Evolutionary conservation across 2,329 filamentous ascomycete genomes (phyloP).

Genomic region (Aspergillus neotritici): DNA sequence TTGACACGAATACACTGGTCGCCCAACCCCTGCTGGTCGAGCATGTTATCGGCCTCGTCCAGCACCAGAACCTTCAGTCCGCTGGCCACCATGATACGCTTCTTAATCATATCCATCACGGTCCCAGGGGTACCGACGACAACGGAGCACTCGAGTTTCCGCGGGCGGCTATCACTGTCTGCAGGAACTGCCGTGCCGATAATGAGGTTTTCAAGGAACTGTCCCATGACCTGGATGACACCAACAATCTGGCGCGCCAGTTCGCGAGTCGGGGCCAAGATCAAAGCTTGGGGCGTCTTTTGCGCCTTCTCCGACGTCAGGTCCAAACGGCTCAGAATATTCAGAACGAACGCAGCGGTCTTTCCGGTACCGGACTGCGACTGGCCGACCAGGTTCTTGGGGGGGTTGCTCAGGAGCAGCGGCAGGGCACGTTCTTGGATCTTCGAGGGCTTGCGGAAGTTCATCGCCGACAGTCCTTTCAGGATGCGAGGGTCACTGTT

Average conservation of each 20-base stretch:
- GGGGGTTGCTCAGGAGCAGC: conserved; percentile 78
- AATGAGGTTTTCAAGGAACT: conserved; percentile 69
- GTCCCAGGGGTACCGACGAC: conserved; percentile 93
- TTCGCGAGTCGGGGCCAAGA: conserved; percentile 88
- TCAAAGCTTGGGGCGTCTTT: conserved; percentile 68
- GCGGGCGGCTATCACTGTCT: conserved; percentile 62
- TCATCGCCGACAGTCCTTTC: conserved; percentile 71
- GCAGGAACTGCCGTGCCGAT: conserved; percentile 78
- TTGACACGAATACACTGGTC: conserved; percentile 93
- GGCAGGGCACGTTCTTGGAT: conserved; percentile 94
- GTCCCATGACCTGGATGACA: conserved; percentile 76
- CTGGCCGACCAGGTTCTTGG: conserved; percentile 90
- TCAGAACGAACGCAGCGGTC: conserved; percentile 92
- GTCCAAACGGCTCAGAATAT: conserved; percentile 82
- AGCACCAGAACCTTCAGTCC: conserved; percentile 78
- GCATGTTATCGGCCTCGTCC: conserved; percentile 98
- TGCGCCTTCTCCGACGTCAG: conserved; percentile 55
- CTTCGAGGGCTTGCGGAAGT: conserved; percentile 93
- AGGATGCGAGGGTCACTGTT: conserved; percentile 59
- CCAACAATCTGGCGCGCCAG: conserved; percentile 89
- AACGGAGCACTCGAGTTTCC: conserved; percentile 67
- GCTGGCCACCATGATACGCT: conserved; percentile 65
- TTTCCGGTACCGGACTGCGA: conserved; percentile 99
- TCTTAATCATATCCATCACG: conserved; percentile 77
- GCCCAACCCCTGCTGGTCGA: conserved; percentile 89